These are phyloP conservation scores for Pyrus communis DNA, from an alignment of 306 rosid species.

Conservation along the genomic window DNA sequence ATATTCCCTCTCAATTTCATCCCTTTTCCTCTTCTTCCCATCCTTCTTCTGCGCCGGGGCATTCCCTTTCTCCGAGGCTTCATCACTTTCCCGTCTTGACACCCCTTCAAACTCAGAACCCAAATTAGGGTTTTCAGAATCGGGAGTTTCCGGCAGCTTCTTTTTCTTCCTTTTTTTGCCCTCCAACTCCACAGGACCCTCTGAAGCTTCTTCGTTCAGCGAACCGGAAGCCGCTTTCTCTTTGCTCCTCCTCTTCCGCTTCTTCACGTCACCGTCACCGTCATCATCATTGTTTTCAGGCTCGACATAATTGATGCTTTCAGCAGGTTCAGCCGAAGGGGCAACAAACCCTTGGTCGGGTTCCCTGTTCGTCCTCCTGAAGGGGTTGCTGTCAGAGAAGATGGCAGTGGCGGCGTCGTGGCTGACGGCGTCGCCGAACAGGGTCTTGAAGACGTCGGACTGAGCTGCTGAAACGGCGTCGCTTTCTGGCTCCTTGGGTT, in stretches of 20 bases:
- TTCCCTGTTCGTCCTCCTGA: slow-evolving; percentile 36
- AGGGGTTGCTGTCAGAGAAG: slow-evolving; percentile 72
- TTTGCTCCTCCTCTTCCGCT: slow-evolving; percentile 27
- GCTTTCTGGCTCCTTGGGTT: slow-evolving; percentile 25
- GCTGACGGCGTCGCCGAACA: slow-evolving; percentile 41
- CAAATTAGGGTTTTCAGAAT: neutral
- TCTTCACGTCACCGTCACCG: slow-evolving; percentile 24
- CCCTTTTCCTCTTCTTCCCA: slow-evolving; percentile 72
- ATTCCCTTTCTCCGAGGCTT: neutral
- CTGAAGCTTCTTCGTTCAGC: slow-evolving; percentile 22
- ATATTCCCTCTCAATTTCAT: slow-evolving; percentile 76
- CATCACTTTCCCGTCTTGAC: neutral
- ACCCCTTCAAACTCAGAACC: neutral
- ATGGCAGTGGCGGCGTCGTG: slow-evolving; percentile 27
- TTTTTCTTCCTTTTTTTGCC: slow-evolving; percentile 37
- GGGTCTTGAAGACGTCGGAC: slow-evolving; percentile 41
- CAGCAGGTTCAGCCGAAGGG: slow-evolving; percentile 1
- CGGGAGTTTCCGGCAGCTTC: slow-evolving; percentile 9
- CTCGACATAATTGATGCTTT: neutral
- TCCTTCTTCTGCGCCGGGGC: slow-evolving; percentile 11
- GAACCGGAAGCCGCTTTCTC: slow-evolving; percentile 20
- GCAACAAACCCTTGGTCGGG: neutral
- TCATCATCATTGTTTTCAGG: slow-evolving; percentile 8
- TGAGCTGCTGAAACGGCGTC: slow-evolving; percentile 30
- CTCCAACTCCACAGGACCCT: slow-evolving; percentile 2